Evolutionary conservation across 2,329 filamentous ascomycete genomes (phyloP).

Genomic region (Aspergillus versicolor): DNA sequence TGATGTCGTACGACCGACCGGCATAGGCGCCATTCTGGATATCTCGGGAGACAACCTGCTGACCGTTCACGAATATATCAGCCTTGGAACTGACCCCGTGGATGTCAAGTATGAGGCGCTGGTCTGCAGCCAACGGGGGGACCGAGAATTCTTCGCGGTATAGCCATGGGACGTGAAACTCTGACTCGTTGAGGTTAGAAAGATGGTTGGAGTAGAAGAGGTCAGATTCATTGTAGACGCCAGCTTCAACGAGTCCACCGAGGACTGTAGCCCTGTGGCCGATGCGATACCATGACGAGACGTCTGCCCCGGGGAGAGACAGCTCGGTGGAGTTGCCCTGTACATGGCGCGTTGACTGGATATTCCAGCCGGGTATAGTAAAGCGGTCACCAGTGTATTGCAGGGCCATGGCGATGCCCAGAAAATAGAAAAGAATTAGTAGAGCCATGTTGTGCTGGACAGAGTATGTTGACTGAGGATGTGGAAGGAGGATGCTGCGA

Average conservation of each 20-base stretch:
- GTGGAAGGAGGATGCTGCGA: background rate
- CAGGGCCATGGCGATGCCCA: background rate
- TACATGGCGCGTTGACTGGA: slow-evolving; percentile 47
- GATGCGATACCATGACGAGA: slow-evolving; percentile 53
- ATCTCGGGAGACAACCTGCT: slow-evolving; percentile 49
- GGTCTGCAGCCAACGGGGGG: slow-evolving; percentile 23
- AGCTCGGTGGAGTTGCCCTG: slow-evolving; percentile 38
- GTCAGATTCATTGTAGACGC: slow-evolving; percentile 52
- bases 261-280: slow-evolving; percentile 56
- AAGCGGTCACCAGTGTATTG: background rate
- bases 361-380: background rate
- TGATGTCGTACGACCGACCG: slow-evolving; percentile 58
- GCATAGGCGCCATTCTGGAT: slow-evolving; percentile 58
- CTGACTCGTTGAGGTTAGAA: slow-evolving; percentile 43
- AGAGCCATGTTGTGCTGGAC: background rate
- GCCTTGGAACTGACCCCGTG: slow-evolving; percentile 61
- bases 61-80: slow-evolving; percentile 61
- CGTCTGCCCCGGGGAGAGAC: slow-evolving; percentile 47
- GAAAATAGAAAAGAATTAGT: background rate
- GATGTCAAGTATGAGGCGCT: slow-evolving; percentile 56
- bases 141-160: slow-evolving; percentile 57
- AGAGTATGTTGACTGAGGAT: background rate
- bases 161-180: slow-evolving; percentile 58
- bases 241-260: slow-evolving; percentile 55
- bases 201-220: slow-evolving; percentile 59